phyloP scores from a whole-genome alignment of 345 rosid genomes.

The Dipteronia dyeriana region DNA sequence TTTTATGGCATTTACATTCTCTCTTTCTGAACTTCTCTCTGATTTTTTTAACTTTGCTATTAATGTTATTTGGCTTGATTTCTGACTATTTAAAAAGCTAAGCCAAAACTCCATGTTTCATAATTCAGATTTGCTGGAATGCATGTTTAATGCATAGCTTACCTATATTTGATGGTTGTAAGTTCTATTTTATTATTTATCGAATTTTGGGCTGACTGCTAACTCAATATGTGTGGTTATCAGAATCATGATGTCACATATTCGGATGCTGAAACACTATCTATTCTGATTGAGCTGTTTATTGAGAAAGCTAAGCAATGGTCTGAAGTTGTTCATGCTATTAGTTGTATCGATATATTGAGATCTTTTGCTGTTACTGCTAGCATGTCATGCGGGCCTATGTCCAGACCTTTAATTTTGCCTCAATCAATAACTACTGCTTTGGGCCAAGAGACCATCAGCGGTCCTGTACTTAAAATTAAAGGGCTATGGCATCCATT shows the following conservation, averaged over 20 bases:
- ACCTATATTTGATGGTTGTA: not conserved
- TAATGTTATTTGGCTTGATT: not conserved
- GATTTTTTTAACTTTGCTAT: not conserved
- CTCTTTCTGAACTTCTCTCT: slow-evolving; percentile 3
- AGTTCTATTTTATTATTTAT: not conserved
- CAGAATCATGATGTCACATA: slow-evolving; percentile 81
- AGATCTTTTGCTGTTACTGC: slow-evolving; percentile 73
- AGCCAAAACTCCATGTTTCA: not conserved
- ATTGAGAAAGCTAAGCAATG: slow-evolving; percentile 77
- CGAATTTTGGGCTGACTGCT: slow-evolving; percentile 6
- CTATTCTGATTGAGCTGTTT: slow-evolving; percentile 73
- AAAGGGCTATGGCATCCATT: slow-evolving; percentile 93
- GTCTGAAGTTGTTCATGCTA: slow-evolving; percentile 73
- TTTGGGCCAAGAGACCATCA: slow-evolving; percentile 32
- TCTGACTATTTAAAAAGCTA: not conserved
- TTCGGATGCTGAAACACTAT: slow-evolving; percentile 71
- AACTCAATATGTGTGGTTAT: slow-evolving; percentile 25
- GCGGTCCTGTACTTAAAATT: slow-evolving; percentile 65
- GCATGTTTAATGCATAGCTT: not conserved
- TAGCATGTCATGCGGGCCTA: slow-evolving; percentile 58
- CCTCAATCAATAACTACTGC: slow-evolving; percentile 43
- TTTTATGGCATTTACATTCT: not conserved
- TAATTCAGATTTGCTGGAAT: not conserved
- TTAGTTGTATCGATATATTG: slow-evolving; percentile 73
- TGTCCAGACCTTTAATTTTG: slow-evolving; percentile 66